Evolutionary conservation across 768 basidiomycete genomes (phyloP), one percentile per base, ranked within the genome.

Genomic region (Clavulina sp.): DNA sequence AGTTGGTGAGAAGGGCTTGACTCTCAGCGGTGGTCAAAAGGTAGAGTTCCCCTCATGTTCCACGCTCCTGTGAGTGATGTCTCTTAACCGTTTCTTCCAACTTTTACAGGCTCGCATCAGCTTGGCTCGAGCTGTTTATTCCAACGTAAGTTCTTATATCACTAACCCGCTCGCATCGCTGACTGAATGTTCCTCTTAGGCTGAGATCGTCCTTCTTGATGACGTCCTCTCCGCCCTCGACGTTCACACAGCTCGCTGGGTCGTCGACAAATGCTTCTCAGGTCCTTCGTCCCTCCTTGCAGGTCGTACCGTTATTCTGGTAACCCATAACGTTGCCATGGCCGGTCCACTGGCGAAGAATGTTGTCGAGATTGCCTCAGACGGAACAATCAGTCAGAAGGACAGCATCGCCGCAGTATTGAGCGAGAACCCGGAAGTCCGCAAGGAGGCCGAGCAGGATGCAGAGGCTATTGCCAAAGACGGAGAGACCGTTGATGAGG

Each of bases 1-100:
- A 64, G 75, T 82, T 24, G 80, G 81, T 5, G 80, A 84, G 60
- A 80, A 78, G 58, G 80, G 80, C 2, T 61, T 78, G 5, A 81
- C 76, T 1, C 57, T 77, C 30, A 69, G 68, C 58, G 76, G 76
- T 30, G 76, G 76, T 32, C 76, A 77, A 59, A 76, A 80, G 68
- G 54, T 48, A 51, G 13, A 38, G n/a, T 4, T 26, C 28, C 3
- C 30, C 9, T 18, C 32, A 40, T 40, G 16, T 26, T 26, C 23
- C 16, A 13, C 24, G 9, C 19, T 38, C 34, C 9, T 38, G 19
- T 19, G 9, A 9, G n/a, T n/a, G n/a, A n/a, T n/a, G n/a, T n/a
- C n/a, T n/a, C n/a, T n/a, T n/a, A n/a, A n/a, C n/a, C 9, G 34
- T 19, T 38, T 53, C 6, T 24, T 51, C 9, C 3, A 9, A 24